Percentiles rank a stretch among this genome's conserved stretches.
These are phyloP conservation scores for Macrolepiota fuliginosa DNA, from an alignment of 768 basidiomycete genomes.

Conservation along the genomic window DNA sequence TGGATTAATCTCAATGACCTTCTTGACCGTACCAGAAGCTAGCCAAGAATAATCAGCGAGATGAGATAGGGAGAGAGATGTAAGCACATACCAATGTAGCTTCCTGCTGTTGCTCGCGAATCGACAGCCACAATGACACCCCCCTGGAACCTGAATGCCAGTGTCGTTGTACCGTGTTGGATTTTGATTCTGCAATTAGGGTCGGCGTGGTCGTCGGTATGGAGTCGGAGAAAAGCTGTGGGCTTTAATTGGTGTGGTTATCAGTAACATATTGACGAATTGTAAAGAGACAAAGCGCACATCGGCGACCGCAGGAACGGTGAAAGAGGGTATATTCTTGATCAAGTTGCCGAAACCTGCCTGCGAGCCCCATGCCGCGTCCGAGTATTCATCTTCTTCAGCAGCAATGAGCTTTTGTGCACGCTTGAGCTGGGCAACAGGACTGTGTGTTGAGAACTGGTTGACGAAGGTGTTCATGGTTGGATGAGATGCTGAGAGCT, in stretches of 20 bases:
- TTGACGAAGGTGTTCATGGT: slow-evolving; percentile 71
- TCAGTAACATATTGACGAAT: slow-evolving; percentile 1
- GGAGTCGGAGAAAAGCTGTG: slow-evolving; percentile 82
- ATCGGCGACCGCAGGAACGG: slow-evolving; percentile 71
- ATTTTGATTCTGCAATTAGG: slow-evolving; percentile 96
- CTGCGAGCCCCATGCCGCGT: slow-evolving; percentile 78
- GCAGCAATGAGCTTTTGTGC: slow-evolving; percentile 43
- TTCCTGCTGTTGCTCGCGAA: slow-evolving; percentile 95
- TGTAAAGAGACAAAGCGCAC: slow-evolving; percentile 41
- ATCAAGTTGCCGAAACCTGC: slow-evolving; percentile 79
- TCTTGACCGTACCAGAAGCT: slow-evolving; percentile 98
- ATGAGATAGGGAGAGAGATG: not conserved
- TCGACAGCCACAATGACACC: slow-evolving; percentile 99
- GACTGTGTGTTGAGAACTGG: slow-evolving; percentile 59
- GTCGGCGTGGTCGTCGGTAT: slow-evolving; percentile 95
- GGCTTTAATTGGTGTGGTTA: slow-evolving; percentile 50
- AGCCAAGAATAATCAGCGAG: slow-evolving; percentile 1
- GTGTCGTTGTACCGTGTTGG: slow-evolving; percentile 96
- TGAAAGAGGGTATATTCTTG: slow-evolving; percentile 70
- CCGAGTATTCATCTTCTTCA: slow-evolving; percentile 64
- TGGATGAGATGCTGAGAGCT: slow-evolving; percentile 24
- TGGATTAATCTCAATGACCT: slow-evolving; percentile 99
- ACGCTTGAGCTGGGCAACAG: slow-evolving; percentile 46
- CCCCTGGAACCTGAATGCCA: slow-evolving; percentile 95
- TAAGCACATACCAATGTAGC: slow-evolving; percentile 80